phyloP scores from a whole-genome alignment of 495 filamentous ascomycete species.

The Penicillium silybi region DNA sequence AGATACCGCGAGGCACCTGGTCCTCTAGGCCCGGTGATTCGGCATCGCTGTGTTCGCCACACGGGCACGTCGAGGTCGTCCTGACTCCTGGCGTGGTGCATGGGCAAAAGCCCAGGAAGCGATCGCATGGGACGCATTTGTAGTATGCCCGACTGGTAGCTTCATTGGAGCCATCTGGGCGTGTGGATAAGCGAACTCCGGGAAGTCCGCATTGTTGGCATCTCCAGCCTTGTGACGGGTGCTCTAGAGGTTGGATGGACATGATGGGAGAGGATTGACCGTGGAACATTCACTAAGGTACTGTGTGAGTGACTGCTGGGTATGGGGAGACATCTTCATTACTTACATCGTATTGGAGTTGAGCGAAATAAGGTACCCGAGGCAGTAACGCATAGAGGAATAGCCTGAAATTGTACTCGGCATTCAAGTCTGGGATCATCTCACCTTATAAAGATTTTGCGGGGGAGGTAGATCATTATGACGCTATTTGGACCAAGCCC shows the following conservation, averaged over 20 bases:
- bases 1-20: slow-evolving; percentile 5
- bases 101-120: slow-evolving; percentile 14
- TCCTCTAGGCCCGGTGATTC: slow-evolving; percentile 4
- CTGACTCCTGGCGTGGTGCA: slow-evolving; percentile 16
- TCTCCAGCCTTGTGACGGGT: slow-evolving; percentile 5
- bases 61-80: slow-evolving; percentile 14
- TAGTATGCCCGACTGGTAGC: slow-evolving; percentile 9
- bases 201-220: slow-evolving; percentile 19
- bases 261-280: neutral
- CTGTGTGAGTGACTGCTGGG: neutral
- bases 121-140: slow-evolving; percentile 22
- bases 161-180: neutral
- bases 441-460: slow-evolving; percentile 13
- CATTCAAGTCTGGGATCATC: slow-evolving; percentile 1
- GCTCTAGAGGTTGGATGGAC: slow-evolving; percentile 2
- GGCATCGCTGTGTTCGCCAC: slow-evolving; percentile 4
- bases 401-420: slow-evolving; percentile 1
- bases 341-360: slow-evolving; percentile 1
- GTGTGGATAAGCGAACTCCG: slow-evolving; percentile 12
- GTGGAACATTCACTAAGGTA: neutral
- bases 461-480: slow-evolving; percentile 17
- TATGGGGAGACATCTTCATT: neutral
- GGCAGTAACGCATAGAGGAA: neutral
- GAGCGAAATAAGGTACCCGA: neutral
- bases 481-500: slow-evolving; percentile 10